A percentile compares a stretch with the other conserved stretches of the same genome.
These are phyloP conservation scores for Artemisia argyi DNA, from an alignment of 129 eudicot species.

Conservation along the genomic window DNA sequence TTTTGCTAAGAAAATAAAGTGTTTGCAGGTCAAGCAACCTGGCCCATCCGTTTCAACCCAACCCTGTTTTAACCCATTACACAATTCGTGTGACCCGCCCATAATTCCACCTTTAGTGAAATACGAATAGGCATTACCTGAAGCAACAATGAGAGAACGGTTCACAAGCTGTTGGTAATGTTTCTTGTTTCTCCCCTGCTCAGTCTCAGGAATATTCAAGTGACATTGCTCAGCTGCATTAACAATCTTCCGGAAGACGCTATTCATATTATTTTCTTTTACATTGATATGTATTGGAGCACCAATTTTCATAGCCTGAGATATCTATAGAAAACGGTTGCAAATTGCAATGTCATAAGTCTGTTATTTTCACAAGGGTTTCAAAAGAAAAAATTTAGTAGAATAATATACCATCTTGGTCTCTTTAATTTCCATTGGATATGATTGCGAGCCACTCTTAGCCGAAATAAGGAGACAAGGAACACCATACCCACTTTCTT, in stretches of 20 bases:
- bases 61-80: too few species aligned
- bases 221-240: conserved; percentile 80
- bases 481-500: conserved; percentile 75
- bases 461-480: conserved; percentile 92
- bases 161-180: conserved; percentile 60
- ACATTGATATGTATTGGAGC: conserved; percentile 71
- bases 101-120: not conserved
- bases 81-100: too few species aligned
- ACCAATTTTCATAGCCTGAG: conserved; percentile 71
- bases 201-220: conserved; percentile 75
- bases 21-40: too few species aligned
- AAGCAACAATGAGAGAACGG: conserved; percentile 56
- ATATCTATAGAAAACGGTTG: conserved; percentile 44
- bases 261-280: conserved; percentile 64
- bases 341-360: conserved; percentile 14
- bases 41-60: too few species aligned
- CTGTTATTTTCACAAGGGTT: not conserved
- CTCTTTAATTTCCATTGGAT: conserved; percentile 62
- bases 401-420: conserved; percentile 59
- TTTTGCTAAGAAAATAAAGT: too few species aligned
- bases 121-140: conserved; percentile 48
- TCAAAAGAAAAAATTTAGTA: not conserved
- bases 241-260: conserved; percentile 61
- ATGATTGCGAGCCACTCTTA: conserved; percentile 64
- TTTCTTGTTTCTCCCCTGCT: conserved; percentile 65